phyloP scores from a whole-genome alignment of 1,139 yeast species.

The Geotrichum australiense region DNA sequence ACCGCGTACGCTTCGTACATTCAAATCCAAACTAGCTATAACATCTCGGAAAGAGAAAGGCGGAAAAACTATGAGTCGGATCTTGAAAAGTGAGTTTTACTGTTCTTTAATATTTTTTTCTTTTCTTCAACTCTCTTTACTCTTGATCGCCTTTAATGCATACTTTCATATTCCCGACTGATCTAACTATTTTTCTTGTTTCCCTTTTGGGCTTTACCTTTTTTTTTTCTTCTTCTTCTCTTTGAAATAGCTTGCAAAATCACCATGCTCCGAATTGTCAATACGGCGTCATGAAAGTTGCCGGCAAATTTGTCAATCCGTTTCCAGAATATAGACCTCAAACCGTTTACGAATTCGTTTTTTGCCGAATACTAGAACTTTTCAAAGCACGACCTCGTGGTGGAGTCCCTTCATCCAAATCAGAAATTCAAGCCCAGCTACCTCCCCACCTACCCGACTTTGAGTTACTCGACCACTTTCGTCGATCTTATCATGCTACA shows the following conservation, averaged over 20 bases:
- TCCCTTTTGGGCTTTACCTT: too few species aligned
- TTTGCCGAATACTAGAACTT: constrained; percentile 63
- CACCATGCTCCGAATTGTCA: constrained; percentile 36
- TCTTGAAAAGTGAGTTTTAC: constrained; percentile 16
- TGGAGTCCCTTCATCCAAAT: constrained; percentile 52
- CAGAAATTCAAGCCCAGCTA: constrained; percentile 39
- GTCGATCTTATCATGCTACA: too few species aligned
- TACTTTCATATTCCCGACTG: neutral
- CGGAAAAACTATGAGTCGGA: constrained; percentile 21
- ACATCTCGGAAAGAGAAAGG: constrained; percentile 48
- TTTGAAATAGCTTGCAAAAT: constrained; percentile 26
- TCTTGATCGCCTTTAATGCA: neutral
- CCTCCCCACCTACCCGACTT: constrained; percentile 55
- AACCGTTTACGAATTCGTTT: constrained; percentile 76
- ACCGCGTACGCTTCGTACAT: constrained; percentile 63
- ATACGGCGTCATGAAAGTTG: constrained; percentile 45
- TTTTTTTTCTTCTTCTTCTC: constrained; percentile 8
- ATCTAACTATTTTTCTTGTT: neutral
- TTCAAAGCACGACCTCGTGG: constrained; percentile 64
- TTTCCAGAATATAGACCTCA: constrained; percentile 88
- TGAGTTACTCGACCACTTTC: constrained; percentile 39
- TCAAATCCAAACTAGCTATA: constrained; percentile 47
- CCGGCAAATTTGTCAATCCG: constrained; percentile 85
- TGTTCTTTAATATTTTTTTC: neutral
- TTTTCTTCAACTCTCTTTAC: neutral